A percentile compares a stretch with the other conserved stretches of the same genome.
These are phyloP conservation scores for Purpureocillium takamizusanense DNA, from an alignment of 2,329 filamentous ascomycete species.

Conservation along the genomic window DNA sequence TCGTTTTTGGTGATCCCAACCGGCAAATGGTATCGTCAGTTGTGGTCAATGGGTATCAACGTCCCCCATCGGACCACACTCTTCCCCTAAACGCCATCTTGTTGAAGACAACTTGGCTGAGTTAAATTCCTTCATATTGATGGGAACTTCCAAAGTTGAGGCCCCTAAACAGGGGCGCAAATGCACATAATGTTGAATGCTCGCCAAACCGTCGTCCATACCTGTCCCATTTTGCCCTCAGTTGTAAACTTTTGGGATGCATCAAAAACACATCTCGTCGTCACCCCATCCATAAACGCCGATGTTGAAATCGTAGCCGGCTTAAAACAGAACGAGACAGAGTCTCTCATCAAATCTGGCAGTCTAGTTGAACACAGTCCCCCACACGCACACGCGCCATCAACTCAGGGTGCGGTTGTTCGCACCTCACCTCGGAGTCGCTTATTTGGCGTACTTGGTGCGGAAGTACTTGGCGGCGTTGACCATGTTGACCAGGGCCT, in stretches of 20 bases:
- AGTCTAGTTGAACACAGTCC: conserved; percentile 20
- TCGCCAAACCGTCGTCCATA: conserved; percentile 17
- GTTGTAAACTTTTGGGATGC: conserved; percentile 26
- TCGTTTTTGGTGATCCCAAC: conserved; percentile 1
- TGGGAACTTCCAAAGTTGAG: conserved; percentile 13
- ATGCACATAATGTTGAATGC: conserved; percentile 31
- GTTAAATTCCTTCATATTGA: conserved; percentile 14
- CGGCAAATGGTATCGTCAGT: conserved; percentile 1
- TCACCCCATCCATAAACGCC: conserved; percentile 37
- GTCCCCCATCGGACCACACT: not conserved
- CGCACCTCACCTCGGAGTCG: not conserved
- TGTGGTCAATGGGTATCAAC: not conserved
- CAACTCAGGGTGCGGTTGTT: too few species aligned
- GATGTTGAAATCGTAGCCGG: conserved; percentile 50
- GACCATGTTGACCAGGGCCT: conserved; percentile 91
- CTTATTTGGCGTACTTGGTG: conserved; percentile 68
- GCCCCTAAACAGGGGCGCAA: conserved; percentile 23
- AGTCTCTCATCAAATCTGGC: conserved; percentile 17
- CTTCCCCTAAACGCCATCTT: conserved; percentile 9
- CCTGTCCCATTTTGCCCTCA: conserved; percentile 14
- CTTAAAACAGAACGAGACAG: conserved; percentile 21
- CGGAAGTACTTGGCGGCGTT: conserved; percentile 97
- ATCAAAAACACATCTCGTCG: conserved; percentile 22
- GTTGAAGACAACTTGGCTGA: conserved; percentile 7
- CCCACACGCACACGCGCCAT: not conserved